A percentile compares a stretch with the other conserved stretches of the same genome.
These are phyloP conservation scores for Malbranchea cinnamomea DNA, from an alignment of 2,329 filamentous ascomycete genomes.

Conservation along the genomic window DNA sequence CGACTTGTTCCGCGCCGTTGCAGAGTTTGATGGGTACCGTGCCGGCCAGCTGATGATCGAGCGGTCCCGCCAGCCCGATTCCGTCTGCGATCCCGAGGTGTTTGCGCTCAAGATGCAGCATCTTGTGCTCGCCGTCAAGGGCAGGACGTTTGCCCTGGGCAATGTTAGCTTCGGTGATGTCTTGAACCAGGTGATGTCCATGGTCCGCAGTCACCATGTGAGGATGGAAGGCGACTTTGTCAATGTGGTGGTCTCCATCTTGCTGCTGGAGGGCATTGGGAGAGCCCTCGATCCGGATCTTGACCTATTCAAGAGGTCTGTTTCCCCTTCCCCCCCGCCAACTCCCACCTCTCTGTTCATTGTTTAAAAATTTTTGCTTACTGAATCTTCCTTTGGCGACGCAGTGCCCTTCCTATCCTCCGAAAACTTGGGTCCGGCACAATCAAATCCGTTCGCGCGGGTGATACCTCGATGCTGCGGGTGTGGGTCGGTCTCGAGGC, in stretches of 20 bases:
- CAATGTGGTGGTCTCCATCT: conserved; percentile 90
- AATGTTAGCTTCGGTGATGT: conserved; percentile 96
- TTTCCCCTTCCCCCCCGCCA: conserved; percentile 7
- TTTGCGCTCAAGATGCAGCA: conserved; percentile 97
- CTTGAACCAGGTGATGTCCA: conserved; percentile 71
- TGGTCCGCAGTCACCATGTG: conserved; percentile 88
- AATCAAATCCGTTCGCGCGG: conserved; percentile 48
- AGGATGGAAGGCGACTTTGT: conserved; percentile 94
- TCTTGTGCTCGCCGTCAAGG: conserved; percentile 80
- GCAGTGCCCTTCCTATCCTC: conserved; percentile 77
- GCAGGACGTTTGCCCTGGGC: conserved; percentile 74
- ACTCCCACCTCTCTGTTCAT: conserved; percentile 4
- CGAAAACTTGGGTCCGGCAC: conserved; percentile 61
- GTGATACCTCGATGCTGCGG: conserved; percentile 72
- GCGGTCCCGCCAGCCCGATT: conserved; percentile 79
- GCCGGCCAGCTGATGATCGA: conserved; percentile 93
- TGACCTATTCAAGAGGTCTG: conserved; percentile 64
- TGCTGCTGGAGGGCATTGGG: conserved; percentile 88
- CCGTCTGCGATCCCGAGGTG: conserved; percentile 74
- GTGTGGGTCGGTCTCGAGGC: conserved; percentile 88
- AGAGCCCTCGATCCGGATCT: conserved; percentile 71
- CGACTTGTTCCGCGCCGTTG: conserved; percentile 87
- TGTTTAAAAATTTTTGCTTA: conserved; percentile 7
- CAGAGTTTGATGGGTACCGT: conserved; percentile 93
- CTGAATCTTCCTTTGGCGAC: conserved; percentile 18